Conservation (phyloP, 495 filamentous ascomycete genomes). For the Aspergillus ellipticus region DNA sequence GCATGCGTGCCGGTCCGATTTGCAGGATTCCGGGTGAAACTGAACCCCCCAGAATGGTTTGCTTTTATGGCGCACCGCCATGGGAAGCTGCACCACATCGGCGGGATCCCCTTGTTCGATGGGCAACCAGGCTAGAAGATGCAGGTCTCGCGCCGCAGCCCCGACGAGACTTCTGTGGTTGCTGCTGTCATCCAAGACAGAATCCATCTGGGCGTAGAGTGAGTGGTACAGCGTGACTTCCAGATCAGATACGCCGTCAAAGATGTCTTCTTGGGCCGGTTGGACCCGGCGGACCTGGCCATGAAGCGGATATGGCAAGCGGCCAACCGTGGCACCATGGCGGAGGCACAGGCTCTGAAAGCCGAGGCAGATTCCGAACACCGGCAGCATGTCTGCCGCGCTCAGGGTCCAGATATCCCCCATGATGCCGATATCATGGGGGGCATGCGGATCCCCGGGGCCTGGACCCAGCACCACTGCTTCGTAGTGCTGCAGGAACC, state of each 20-base stretch:
- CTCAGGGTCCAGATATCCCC: slow-evolving; percentile 67
- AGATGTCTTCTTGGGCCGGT: slow-evolving; percentile 50
- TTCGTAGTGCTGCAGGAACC: slow-evolving; percentile 58
- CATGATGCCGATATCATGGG: slow-evolving; percentile 75
- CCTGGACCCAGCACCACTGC: slow-evolving; percentile 80
- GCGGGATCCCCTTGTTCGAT: slow-evolving; percentile 14
- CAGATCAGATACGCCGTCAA: slow-evolving; percentile 51
- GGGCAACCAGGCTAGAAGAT: slow-evolving; percentile 37
- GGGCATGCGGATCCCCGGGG: slow-evolving; percentile 60
- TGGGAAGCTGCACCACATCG: slow-evolving; percentile 52
- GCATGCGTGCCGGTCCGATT: slow-evolving; percentile 66
- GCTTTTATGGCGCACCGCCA: slow-evolving; percentile 64
- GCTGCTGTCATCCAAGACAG: neutral
- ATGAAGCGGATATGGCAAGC: slow-evolving; percentile 67
- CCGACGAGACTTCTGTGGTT: neutral
- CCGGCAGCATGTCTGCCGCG: slow-evolving; percentile 57
- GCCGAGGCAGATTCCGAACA: slow-evolving; percentile 87
- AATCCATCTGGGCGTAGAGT: slow-evolving; percentile 57
- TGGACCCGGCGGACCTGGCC: slow-evolving; percentile 68
- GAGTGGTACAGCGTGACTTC: slow-evolving; percentile 87
- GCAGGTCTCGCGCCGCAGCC: slow-evolving; percentile 17
- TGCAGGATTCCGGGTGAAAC: slow-evolving; percentile 93
- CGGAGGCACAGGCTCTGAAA: slow-evolving; percentile 77
- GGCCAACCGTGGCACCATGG: slow-evolving; percentile 61
- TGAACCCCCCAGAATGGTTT: slow-evolving; percentile 91